phyloP scores from a whole-genome alignment of 2,329 filamentous ascomycete species.

The Neurospora sp. region DNA sequence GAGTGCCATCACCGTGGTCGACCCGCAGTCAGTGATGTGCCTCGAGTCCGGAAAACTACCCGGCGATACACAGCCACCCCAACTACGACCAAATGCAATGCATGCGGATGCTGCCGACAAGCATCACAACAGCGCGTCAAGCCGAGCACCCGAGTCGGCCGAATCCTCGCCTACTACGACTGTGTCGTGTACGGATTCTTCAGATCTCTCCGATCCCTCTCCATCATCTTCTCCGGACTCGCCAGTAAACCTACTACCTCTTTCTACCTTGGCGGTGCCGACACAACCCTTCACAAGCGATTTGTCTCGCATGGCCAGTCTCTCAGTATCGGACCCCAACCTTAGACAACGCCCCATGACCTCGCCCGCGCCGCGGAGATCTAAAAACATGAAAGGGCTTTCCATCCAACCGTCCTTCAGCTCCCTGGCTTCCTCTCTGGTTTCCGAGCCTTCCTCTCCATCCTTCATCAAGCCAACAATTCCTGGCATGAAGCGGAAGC shows the following conservation, averaged over 20 bases:
- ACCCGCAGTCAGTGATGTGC: constrained; percentile 39
- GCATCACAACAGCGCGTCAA: constrained; percentile 69
- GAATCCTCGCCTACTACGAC: constrained; percentile 95
- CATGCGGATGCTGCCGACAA: constrained; percentile 48
- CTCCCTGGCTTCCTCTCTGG: constrained; percentile 37
- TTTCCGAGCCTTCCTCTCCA: constrained; percentile 60
- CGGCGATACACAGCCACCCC: constrained; percentile 22
- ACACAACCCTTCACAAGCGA: constrained; percentile 39
- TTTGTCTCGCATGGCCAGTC: constrained; percentile 35
- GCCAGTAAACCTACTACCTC: constrained; percentile 61
- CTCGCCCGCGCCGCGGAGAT: constrained; percentile 58
- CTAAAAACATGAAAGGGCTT: constrained; percentile 76
- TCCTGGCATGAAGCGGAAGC: constrained; percentile 60
- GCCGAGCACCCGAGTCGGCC: constrained; percentile 69
- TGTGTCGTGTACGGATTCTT: constrained; percentile 84
- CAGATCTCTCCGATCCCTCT: constrained; percentile 79
- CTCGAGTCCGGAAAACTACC: constrained; percentile 31
- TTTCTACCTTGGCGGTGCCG: constrained; percentile 57
- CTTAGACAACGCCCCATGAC: constrained; percentile 48
- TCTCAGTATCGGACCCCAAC: constrained; percentile 34
- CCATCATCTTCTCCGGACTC: constrained; percentile 91
- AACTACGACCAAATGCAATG: constrained; percentile 30
- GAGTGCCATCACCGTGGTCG: constrained; percentile 43
- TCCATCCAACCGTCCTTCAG: constrained; percentile 60
- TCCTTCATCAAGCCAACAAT: constrained; percentile 74